Base-by-base conservation (phyloP, 78 protist genomes). In the Parvularia atlantis region DNA sequence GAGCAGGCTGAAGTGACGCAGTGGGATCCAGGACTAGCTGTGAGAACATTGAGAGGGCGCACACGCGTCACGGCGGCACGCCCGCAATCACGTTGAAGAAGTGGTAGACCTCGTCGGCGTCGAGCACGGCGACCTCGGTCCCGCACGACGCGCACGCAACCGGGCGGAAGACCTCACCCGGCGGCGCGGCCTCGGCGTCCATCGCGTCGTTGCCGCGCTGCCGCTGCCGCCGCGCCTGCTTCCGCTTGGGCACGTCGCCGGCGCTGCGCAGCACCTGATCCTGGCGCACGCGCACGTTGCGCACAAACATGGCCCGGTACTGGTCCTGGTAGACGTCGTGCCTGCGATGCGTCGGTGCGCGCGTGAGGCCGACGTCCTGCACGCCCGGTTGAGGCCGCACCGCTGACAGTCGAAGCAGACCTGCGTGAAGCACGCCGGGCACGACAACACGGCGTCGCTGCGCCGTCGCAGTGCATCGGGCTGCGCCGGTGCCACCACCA, bases 41-140 rank as follows among this genome's bases (percentile, higher is more conserved):
- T n/a, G n/a, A n/a, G n/a, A n/a, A n/a, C n/a, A n/a, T n/a, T n/a
- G n/a, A n/a, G n/a, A n/a, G n/a, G n/a, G n/a, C n/a, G n/a, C n/a
- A n/a, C n/a, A n/a, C n/a, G n/a, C n/a, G n/a, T n/a, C n/a, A n/a
- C n/a, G n/a, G n/a, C 31, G 76, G 22, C 37, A 24, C 69, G 33
- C 69, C 41, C 6, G 70, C 71, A 2, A 77, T 11, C 13, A 77
- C 82, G 67, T 77, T 69, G 41, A 77, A 77, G 68, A 77, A 77
- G 67, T 77, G 82, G 57, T 54, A 77, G 30, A 77, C 52, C 1
- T 77, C 74, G 57, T 77, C 82, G 26, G 31, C 40, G 56, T 77
- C 82, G 53, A 59, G 2, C 37, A 77, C 82, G 22, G 70, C 82
- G 48, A 77, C 57, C 40, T 77, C 82, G 5, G 66, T 36, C 2